phyloP scores from a whole-genome alignment of 2,329 filamentous ascomycete species.

The Colletotrichum sp. region DNA sequence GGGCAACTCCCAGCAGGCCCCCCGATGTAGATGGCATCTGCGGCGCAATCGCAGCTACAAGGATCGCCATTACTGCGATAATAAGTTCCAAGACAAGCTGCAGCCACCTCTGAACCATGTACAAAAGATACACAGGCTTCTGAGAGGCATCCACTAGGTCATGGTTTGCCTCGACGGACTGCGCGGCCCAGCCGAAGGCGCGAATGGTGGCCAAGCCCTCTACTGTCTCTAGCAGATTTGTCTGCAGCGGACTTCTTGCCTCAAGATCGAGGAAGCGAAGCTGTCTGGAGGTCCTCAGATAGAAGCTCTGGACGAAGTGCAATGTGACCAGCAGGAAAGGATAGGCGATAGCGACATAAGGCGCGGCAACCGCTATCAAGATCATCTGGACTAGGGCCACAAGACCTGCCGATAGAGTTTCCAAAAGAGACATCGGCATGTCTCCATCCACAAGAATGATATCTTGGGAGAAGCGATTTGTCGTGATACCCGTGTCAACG shows the following conservation, averaged over 20 bases:
- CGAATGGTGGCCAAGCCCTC: slow-evolving; percentile 53
- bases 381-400: neutral
- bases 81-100: slow-evolving; percentile 53
- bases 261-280: slow-evolving; percentile 59
- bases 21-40: slow-evolving; percentile 25
- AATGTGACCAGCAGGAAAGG: neutral
- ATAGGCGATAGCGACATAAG: neutral
- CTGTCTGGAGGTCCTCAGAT: slow-evolving; percentile 60
- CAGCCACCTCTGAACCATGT: slow-evolving; percentile 54
- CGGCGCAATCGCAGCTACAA: slow-evolving; percentile 47
- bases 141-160: slow-evolving; percentile 47
- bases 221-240: slow-evolving; percentile 54
- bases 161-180: slow-evolving; percentile 39
- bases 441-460: slow-evolving; percentile 23
- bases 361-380: neutral
- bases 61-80: slow-evolving; percentile 52
- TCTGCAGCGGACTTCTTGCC: slow-evolving; percentile 51
- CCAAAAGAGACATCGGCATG: slow-evolving; percentile 16
- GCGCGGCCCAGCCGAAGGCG: slow-evolving; percentile 50
- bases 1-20: slow-evolving; percentile 34
- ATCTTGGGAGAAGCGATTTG: slow-evolving; percentile 20
- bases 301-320: slow-evolving; percentile 53
- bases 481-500: slow-evolving; percentile 8
- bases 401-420: slow-evolving; percentile 23
- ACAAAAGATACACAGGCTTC: slow-evolving; percentile 53